These are phyloP conservation scores for Chlamydomonas sp. DNA, from an alignment of 139 green algal species.

Conservation along the genomic window DNA sequence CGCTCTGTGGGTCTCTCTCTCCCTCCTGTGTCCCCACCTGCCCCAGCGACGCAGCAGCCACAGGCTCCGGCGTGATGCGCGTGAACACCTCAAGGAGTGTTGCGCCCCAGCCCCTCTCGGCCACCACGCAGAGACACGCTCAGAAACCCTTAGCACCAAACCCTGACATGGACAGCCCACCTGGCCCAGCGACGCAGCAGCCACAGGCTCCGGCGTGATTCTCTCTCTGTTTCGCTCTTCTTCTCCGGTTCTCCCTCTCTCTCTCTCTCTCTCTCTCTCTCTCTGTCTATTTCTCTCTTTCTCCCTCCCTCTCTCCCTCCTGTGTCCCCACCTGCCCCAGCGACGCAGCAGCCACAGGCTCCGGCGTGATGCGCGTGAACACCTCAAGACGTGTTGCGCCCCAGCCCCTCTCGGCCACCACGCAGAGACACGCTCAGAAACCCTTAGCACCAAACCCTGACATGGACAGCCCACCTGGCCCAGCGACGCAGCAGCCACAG, in stretches of 20 bases:
- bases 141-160: not conserved
- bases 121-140: not conserved
- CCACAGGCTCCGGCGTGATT: not conserved
- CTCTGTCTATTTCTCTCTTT: too few species aligned
- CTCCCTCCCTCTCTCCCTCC: too few species aligned
- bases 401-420: not conserved
- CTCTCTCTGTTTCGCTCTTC: too few species aligned
- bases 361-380: constrained; percentile 55
- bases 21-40: too few species aligned
- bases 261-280: too few species aligned
- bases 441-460: not conserved
- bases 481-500: not conserved
- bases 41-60: constrained; percentile 78
- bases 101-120: not conserved
- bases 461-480: not conserved
- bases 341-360: constrained; percentile 71
- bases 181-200: not conserved
- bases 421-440: not conserved
- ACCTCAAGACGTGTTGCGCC: constrained; percentile 17
- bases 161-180: not conserved
- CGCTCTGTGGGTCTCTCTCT: too few species aligned
- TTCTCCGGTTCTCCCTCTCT: too few species aligned
- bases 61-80: constrained; percentile 45
- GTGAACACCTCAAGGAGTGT: constrained; percentile 45
- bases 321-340: too few species aligned